These are phyloP conservation scores for Rhynchosporium agropyri DNA, from an alignment of 2,329 filamentous ascomycete species.

Conservation along the genomic window DNA sequence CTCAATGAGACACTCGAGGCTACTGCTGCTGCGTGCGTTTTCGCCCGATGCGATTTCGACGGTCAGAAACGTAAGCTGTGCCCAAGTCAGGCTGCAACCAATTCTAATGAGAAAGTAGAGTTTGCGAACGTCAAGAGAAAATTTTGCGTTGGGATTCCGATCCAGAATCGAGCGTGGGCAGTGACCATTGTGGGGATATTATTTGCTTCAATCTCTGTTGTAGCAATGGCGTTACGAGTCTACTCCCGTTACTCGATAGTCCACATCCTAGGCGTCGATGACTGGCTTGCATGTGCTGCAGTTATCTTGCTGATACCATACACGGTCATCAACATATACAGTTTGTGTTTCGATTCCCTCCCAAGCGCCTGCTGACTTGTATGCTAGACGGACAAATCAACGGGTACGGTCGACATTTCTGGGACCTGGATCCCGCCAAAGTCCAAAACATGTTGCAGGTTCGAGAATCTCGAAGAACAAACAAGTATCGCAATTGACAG, in stretches of 20 bases:
- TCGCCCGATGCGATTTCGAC: conserved; percentile 16
- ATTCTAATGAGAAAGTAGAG: conserved; percentile 13
- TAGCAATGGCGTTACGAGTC: conserved; percentile 25
- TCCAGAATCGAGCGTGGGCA: conserved; percentile 19
- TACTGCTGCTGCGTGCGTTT: conserved; percentile 21
- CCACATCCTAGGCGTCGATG: conserved; percentile 25
- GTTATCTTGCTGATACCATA: conserved; percentile 18
- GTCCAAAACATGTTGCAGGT: conserved; percentile 22
- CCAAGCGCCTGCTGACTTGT: background rate
- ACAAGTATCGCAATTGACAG: background rate
- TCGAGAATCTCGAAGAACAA: background rate
- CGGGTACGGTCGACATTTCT: conserved; percentile 28
- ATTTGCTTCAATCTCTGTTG: conserved; percentile 19
- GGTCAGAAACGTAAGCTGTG: conserved; percentile 23
- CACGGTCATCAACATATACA: conserved; percentile 21
- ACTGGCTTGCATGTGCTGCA: conserved; percentile 22
- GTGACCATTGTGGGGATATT: conserved; percentile 22
- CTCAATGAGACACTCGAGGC: conserved; percentile 25
- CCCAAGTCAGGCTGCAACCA: too few species aligned
- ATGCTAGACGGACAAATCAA: conserved; percentile 21
- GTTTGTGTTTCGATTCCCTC: conserved; percentile 10
- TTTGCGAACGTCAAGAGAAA: conserved; percentile 16
- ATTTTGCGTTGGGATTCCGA: conserved; percentile 22
- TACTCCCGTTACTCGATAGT: conserved; percentile 27
- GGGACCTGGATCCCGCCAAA: conserved; percentile 26